phyloP scores from a whole-genome alignment of 192 early-diverging fungal species.

The Umbelopsis isabellina region DNA sequence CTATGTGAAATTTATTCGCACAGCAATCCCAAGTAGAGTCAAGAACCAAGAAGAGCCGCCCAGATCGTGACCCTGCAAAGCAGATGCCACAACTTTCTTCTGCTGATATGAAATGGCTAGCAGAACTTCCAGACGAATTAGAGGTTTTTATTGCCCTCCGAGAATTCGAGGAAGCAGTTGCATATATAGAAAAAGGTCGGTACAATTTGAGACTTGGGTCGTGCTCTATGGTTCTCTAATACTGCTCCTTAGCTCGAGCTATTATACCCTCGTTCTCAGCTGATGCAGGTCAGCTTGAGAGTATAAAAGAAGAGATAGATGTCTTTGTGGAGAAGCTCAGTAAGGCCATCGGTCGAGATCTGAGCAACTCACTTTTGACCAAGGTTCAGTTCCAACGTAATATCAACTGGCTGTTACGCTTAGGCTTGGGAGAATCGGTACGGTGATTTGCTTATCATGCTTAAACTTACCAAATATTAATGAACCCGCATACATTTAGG shows the following conservation, averaged over 20 bases:
- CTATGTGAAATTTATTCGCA: too few species aligned
- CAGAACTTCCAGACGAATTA: slow-evolving; percentile 83
- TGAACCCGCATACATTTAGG: slow-evolving; percentile 42
- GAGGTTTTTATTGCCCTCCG: slow-evolving; percentile 93
- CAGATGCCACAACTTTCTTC: slow-evolving; percentile 12
- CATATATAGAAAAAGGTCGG: slow-evolving; percentile 67
- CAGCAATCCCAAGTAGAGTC: slow-evolving; percentile 15
- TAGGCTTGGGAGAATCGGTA: slow-evolving; percentile 76
- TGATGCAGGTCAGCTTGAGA: slow-evolving; percentile 36
- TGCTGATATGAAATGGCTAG: slow-evolving; percentile 60
- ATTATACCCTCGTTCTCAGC: slow-evolving; percentile 16
- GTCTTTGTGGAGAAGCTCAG: slow-evolving; percentile 47
- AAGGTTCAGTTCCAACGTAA: slow-evolving; percentile 79
- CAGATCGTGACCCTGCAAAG: slow-evolving; percentile 1
- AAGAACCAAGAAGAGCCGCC: slow-evolving; percentile 7
- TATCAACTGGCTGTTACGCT: slow-evolving; percentile 78
- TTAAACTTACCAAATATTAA: not conserved
- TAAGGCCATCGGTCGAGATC: slow-evolving; percentile 56
- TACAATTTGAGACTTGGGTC: not conserved
- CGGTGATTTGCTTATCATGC: not conserved
- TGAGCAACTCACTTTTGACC: slow-evolving; percentile 80
- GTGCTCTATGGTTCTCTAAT: not conserved
- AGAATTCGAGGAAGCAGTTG: slow-evolving; percentile 86
- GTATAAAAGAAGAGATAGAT: slow-evolving; percentile 46
- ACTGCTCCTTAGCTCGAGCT: not conserved